Evolutionary conservation across 2,329 filamentous ascomycete genomes (phyloP).

Genomic region (Penicillium brevicompactum): DNA sequence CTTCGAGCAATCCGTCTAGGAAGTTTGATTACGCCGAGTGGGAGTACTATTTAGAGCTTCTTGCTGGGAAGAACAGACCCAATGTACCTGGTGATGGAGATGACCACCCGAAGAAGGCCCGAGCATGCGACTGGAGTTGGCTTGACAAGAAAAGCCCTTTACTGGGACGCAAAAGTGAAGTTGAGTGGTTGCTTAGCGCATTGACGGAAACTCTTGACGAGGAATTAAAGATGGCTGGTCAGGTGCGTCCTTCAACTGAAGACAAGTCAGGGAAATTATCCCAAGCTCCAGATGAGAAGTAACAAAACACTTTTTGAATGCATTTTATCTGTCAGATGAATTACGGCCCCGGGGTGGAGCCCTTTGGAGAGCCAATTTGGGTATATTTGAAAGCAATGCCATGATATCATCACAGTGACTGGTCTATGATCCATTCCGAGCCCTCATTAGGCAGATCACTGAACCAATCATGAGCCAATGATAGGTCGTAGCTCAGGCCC

Average conservation of each 20-base stretch:
- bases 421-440: neutral
- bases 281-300: neutral
- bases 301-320: neutral
- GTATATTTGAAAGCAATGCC: neutral
- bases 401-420: neutral
- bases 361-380: neutral
- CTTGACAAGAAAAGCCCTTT: conserved; percentile 42
- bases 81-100: conserved; percentile 26
- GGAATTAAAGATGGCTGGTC: conserved; percentile 36
- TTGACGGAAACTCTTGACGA: conserved; percentile 42
- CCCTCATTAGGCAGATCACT: neutral
- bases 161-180: conserved; percentile 45
- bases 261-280: neutral
- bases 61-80: conserved; percentile 41
- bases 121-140: conserved; percentile 41
- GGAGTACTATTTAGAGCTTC: conserved; percentile 52
- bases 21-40: conserved; percentile 48
- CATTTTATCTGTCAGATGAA: neutral
- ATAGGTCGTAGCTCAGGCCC: neutral
- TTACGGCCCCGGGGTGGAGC: neutral
- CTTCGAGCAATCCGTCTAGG: conserved; percentile 34
- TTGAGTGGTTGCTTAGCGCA: conserved; percentile 46
- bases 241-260: neutral
- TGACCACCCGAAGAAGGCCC: conserved; percentile 19
- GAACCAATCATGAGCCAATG: neutral